phyloP scores from a whole-genome alignment of 345 rosid species.

The Eucalyptus virginea region DNA sequence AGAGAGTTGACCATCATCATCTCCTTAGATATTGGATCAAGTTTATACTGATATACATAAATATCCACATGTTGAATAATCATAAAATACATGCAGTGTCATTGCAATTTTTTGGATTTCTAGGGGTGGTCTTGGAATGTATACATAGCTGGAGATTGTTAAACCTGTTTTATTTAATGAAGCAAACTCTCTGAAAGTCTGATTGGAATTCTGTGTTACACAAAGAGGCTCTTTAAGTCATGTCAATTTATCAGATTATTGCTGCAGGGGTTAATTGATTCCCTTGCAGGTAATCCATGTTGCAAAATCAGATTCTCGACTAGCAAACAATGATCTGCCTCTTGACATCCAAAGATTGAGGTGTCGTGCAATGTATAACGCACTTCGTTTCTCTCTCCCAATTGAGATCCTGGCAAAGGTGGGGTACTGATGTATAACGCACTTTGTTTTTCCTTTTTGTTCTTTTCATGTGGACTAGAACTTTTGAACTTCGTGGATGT shows the following conservation, averaged over 20 bases:
- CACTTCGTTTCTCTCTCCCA: conserved; percentile 65
- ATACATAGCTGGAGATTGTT: not conserved
- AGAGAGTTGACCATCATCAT: not conserved
- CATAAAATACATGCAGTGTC: not conserved
- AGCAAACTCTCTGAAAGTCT: not conserved
- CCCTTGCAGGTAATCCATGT: conserved; percentile 66
- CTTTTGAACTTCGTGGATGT: not conserved
- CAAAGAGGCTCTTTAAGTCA: not conserved
- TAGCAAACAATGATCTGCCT: conserved; percentile 85
- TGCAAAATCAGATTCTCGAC: conserved; percentile 90
- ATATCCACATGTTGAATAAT: not conserved
- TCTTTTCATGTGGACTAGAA: not conserved
- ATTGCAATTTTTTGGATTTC: not conserved
- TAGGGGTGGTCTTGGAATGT: not conserved
- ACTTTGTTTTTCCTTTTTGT: not conserved
- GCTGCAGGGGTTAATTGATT: not conserved
- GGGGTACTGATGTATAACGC: not conserved
- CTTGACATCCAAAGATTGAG: conserved; percentile 78
- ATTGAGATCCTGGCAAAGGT: conserved; percentile 89
- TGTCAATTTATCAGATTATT: not conserved
- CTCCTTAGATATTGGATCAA: not conserved
- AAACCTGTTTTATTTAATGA: not conserved
- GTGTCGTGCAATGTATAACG: conserved; percentile 76
- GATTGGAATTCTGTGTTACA: not conserved
- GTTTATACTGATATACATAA: not conserved